Evolutionary conservation across 305 asterid genomes (phyloP).

Genomic region (Withania somnifera): DNA sequence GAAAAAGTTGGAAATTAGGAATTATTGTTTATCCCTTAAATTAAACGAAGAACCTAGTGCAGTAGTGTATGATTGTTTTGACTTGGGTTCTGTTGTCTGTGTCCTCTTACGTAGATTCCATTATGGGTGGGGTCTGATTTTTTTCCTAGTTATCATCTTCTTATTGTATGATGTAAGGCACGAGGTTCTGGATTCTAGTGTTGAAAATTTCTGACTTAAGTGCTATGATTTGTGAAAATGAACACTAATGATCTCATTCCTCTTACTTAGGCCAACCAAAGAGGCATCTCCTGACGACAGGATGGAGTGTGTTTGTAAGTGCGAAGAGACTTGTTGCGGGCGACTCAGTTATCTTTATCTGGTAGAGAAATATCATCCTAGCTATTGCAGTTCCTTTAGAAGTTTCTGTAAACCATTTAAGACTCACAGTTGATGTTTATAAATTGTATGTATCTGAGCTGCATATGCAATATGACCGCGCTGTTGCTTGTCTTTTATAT

Average conservation of each 20-base stretch:
- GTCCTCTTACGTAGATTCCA: background rate
- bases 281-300: slow-evolving; percentile 95
- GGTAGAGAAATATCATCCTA: slow-evolving; percentile 33
- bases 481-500: background rate
- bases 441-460: background rate
- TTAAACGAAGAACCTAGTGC: background rate
- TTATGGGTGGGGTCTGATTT: background rate
- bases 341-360: slow-evolving; percentile 89
- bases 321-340: slow-evolving; percentile 93
- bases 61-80: background rate
- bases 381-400: background rate
- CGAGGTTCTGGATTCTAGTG: background rate
- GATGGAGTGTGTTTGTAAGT: slow-evolving; percentile 97
- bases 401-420: background rate
- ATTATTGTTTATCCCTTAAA: background rate
- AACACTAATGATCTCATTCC: background rate
- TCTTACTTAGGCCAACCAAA: slow-evolving; percentile 80
- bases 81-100: background rate
- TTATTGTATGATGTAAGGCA: background rate
- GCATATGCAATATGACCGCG: background rate
- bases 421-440: background rate
- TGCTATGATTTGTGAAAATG: background rate
- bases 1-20: background rate
- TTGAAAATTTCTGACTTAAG: background rate
- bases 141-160: background rate